Conservation (phyloP, 192 early-diverging fungal genomes). For the Coemansia sp. region DNA sequence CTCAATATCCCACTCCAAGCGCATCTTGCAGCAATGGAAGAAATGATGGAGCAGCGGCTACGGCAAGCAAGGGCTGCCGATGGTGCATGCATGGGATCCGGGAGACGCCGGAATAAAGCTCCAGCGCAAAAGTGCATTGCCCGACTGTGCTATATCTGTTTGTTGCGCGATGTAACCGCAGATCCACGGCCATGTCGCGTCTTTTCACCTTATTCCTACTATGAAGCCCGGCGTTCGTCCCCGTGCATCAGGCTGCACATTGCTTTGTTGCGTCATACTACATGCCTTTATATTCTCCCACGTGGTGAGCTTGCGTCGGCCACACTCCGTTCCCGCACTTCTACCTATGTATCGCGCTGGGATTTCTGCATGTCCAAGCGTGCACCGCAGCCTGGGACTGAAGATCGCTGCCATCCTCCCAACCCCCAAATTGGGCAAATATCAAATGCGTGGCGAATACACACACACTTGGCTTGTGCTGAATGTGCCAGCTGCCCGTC, state of each 20-base stretch:
- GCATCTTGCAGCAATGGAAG: too few species aligned
- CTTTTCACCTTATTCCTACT: not conserved
- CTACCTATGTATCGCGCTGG: not conserved
- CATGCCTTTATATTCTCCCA: slow-evolving; percentile 3
- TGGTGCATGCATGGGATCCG: not conserved
- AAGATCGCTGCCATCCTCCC: not conserved
- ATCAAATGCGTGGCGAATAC: not conserved
- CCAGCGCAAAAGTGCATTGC: too few species aligned
- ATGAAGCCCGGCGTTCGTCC: slow-evolving; percentile 1
- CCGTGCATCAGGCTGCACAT: not conserved
- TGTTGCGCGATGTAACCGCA: not conserved
- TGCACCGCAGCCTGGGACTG: not conserved
- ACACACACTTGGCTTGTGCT: not conserved
- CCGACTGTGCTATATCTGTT: too few species aligned
- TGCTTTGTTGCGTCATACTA: not conserved
- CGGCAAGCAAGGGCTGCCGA: not conserved
- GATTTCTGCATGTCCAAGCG: slow-evolving; percentile 10
- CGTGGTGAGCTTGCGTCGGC: not conserved
- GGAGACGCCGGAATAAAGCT: not conserved
- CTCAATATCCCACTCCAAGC: too few species aligned
- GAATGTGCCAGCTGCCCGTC: not conserved
- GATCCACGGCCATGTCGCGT: not conserved
- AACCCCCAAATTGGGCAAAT: not conserved
- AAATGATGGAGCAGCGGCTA: slow-evolving; percentile 1
- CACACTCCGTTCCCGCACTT: not conserved